Base-by-base conservation (phyloP, 768 basidiomycete species). In the Tricholomella constricta region DNA sequence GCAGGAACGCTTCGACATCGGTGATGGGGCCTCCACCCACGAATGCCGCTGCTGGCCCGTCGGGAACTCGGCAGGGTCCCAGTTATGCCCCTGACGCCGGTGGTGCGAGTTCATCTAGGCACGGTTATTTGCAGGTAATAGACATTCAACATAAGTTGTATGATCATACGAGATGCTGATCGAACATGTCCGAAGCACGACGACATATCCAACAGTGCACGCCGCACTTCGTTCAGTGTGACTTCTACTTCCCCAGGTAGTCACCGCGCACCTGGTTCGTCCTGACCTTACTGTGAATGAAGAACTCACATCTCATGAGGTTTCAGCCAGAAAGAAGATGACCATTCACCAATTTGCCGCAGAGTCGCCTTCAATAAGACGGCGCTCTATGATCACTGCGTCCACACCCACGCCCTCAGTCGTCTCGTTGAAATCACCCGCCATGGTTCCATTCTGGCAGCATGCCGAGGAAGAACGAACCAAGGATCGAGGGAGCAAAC, bases 391-490 rank as follows among this genome's bases (percentile, higher is more conserved):
- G 15, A 60, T 58, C 1, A 53, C 45, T 2, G 25, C 61, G 2
- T 47, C 54, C 17, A 42, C 44, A 3, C 46, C 42, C 14, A n/a
- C n/a, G n/a, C n/a, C n/a, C n/a, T n/a, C n/a, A n/a, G 45, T 34
- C 17, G n/a, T 27, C 11, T 17, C 37, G 15, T 25, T 35, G 14
- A 60, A 62, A 25, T 55, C 61, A 23, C 15, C 45, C 22, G 34
- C 54, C 6, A 35, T 46, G 9, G 55, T 53, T 31, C 58, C 58
- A 17, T 53, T 54, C 22, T 62, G 61, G 61, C 58, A 60, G 45
- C 12, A 41, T 11, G 58, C 48, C 15, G 61, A 62, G 19, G 61
- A 60, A 23, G 45, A 56, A 14, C 51, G 45, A 36, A 44, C 46
- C 9, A 55, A 45, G 26, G 42, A 36, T 9, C 53, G 50, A 45